These are phyloP conservation scores for Pichia manshurica DNA, from an alignment of 805 yeast genomes.

Conservation along the genomic window DNA sequence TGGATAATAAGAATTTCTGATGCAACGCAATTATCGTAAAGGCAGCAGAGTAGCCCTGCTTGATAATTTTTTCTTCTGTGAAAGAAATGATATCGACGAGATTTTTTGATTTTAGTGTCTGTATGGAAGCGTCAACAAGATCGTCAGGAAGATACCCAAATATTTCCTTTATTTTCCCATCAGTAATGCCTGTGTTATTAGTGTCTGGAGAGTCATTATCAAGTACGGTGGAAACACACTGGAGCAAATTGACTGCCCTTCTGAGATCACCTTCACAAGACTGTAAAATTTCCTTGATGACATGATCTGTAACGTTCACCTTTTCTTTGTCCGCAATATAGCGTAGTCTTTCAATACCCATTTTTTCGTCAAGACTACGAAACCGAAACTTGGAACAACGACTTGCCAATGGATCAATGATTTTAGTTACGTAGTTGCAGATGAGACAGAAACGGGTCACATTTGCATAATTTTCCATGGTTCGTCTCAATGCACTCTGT, in stretches of 20 bases:
- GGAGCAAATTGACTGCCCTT: constrained; percentile 84
- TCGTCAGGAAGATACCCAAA: constrained; percentile 30
- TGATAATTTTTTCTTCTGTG: constrained; percentile 25
- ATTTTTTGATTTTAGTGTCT: constrained; percentile 18
- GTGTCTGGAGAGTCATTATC: constrained; percentile 14
- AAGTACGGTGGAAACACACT: constrained; percentile 67
- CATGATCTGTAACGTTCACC: constrained; percentile 40
- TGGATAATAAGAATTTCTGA: constrained; percentile 28
- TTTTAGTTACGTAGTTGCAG: constrained; percentile 94
- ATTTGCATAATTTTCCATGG: constrained; percentile 84
- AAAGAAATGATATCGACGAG: constrained; percentile 23
- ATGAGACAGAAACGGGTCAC: constrained; percentile 91
- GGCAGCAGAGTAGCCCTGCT: constrained; percentile 31
- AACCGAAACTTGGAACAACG: constrained; percentile 95
- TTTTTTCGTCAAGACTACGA: constrained; percentile 62
- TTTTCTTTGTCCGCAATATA: constrained; percentile 50
- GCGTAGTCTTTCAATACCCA: constrained; percentile 64
- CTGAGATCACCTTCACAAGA: constrained; percentile 88
- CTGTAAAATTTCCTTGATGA: constrained; percentile 55
- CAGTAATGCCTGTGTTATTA: constrained; percentile 10
- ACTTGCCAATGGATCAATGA: constrained; percentile 93
- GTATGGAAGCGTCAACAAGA: constrained; percentile 17
- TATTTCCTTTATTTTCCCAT: constrained; percentile 23
- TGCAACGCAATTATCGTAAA: constrained; percentile 29
- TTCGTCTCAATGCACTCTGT: constrained; percentile 89